These are phyloP conservation scores for Lodderomyces oxycetoniae DNA, from an alignment of 1,139 yeast species.

Conservation along the genomic window DNA sequence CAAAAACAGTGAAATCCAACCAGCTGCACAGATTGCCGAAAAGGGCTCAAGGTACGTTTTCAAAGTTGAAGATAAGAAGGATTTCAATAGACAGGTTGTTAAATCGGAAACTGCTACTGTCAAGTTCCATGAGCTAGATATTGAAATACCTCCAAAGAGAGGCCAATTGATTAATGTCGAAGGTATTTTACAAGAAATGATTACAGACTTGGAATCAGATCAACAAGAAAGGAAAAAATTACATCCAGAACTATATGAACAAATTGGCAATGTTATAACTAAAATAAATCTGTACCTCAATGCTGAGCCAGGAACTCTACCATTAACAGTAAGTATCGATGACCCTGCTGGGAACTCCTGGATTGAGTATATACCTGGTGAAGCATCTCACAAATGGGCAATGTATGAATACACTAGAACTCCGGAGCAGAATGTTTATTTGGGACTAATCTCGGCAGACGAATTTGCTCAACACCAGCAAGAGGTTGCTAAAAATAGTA, in stretches of 20 bases:
- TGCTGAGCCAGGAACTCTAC: conserved; percentile 65
- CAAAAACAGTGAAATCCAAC: conserved; percentile 88
- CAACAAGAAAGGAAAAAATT: conserved; percentile 70
- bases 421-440: conserved; percentile 79
- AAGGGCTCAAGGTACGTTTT: conserved; percentile 76
- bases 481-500: conserved; percentile 16
- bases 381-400: conserved; percentile 88
- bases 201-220: conserved; percentile 73
- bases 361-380: conserved; percentile 88
- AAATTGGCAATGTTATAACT: conserved; percentile 65
- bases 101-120: conserved; percentile 87
- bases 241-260: conserved; percentile 72
- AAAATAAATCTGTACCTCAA: conserved; percentile 56
- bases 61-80: conserved; percentile 65
- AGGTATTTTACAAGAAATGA: conserved; percentile 79
- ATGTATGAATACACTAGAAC: conserved; percentile 78
- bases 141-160: conserved; percentile 92
- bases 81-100: conserved; percentile 85
- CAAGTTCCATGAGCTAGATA: conserved; percentile 76
- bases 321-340: conserved; percentile 75
- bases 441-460: conserved; percentile 84
- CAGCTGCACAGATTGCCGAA: conserved; percentile 85
- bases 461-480: conserved; percentile 57
- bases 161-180: conserved; percentile 93
- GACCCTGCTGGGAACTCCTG: conserved; percentile 98